Percentiles rank a stretch among this genome's conserved stretches.
Evolutionary conservation across 1,284 basidiomycete genomes (phyloP).

Genomic region (Schizophyllum amplum): DNA sequence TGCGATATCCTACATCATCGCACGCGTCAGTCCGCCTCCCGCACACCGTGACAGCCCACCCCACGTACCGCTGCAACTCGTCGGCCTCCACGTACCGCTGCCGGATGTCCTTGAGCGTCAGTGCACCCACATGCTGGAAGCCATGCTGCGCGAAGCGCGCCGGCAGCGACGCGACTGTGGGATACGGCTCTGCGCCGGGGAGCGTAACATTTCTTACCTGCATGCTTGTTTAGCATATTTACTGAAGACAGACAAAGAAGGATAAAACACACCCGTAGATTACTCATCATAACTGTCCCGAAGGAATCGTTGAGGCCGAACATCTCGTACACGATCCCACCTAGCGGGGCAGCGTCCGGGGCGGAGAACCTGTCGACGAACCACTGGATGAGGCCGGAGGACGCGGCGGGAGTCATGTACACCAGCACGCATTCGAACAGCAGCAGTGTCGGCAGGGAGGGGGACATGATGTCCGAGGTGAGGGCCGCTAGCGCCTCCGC

Average conservation of each 20-base stretch:
- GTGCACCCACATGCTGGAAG: conserved; percentile 46
- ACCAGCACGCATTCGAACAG: conserved; percentile 89
- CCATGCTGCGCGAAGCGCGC: conserved; percentile 52
- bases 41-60: not conserved
- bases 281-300: conserved; percentile 81
- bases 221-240: conserved; percentile 1
- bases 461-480: conserved; percentile 42
- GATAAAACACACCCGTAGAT: conserved; percentile 53
- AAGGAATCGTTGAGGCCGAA: conserved; percentile 79
- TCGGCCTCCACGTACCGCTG: conserved; percentile 37
- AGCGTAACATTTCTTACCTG: conserved; percentile 70
- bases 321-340: conserved; percentile 83
- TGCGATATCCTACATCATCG: conserved; percentile 49
- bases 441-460: conserved; percentile 66
- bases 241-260: not conserved
- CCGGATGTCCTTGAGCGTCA: conserved; percentile 65
- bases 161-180: conserved; percentile 47
- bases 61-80: conserved; percentile 58
- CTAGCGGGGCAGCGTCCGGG: conserved; percentile 33
- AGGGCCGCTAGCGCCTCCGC: conserved; percentile 30
- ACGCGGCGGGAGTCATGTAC: conserved; percentile 68
- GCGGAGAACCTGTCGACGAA: conserved; percentile 52
- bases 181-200: conserved; percentile 64
- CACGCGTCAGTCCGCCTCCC: conserved; percentile 1
- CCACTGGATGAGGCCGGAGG: conserved; percentile 62